phyloP scores from a whole-genome alignment of 257 asterid genomes.

The Lavandula angustifolia region DNA sequence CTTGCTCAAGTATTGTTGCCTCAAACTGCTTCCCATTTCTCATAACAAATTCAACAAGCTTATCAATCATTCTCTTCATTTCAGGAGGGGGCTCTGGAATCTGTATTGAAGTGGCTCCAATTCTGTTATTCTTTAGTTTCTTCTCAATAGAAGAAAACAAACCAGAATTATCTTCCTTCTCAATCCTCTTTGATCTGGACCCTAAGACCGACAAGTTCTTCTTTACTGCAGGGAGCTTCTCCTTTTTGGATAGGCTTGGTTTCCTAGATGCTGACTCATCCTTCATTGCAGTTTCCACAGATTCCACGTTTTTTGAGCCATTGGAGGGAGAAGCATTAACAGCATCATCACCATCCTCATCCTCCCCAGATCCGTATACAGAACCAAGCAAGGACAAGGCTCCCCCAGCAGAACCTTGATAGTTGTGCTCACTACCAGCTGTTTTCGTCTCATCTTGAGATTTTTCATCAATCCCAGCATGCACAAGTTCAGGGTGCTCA shows the following conservation, averaged over 20 bases:
- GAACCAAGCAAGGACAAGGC: slow-evolving; percentile 93
- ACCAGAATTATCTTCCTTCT: slow-evolving; percentile 43
- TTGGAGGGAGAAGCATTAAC: slow-evolving; percentile 33
- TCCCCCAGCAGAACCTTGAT: slow-evolving; percentile 50
- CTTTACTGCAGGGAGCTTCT: slow-evolving; percentile 50
- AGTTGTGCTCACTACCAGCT: slow-evolving; percentile 34
- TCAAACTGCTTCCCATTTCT: slow-evolving; percentile 89
- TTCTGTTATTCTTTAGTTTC: slow-evolving; percentile 40
- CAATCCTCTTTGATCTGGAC: slow-evolving; percentile 45
- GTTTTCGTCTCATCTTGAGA: slow-evolving; percentile 42
- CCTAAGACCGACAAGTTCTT: slow-evolving; percentile 51
- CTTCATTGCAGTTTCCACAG: slow-evolving; percentile 40
- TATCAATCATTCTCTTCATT: slow-evolving; percentile 65
- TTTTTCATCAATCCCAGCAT: slow-evolving; percentile 47
- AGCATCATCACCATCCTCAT: slow-evolving; percentile 60
- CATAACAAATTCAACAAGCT: slow-evolving; percentile 71
- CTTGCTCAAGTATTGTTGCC: slow-evolving; percentile 77
- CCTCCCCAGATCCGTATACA: slow-evolving; percentile 85
- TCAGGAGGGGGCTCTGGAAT: slow-evolving; percentile 82
- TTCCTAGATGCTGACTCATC: slow-evolving; percentile 39
- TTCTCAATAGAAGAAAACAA: slow-evolving; percentile 36
- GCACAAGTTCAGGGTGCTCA: slow-evolving; percentile 71
- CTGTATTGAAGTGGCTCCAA: slow-evolving; percentile 41
- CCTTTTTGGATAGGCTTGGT: slow-evolving; percentile 46
- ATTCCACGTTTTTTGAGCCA: slow-evolving; percentile 40